Conservation (phyloP, 371 early-diverging fungal species). For the Mortierella sp. region DNA sequence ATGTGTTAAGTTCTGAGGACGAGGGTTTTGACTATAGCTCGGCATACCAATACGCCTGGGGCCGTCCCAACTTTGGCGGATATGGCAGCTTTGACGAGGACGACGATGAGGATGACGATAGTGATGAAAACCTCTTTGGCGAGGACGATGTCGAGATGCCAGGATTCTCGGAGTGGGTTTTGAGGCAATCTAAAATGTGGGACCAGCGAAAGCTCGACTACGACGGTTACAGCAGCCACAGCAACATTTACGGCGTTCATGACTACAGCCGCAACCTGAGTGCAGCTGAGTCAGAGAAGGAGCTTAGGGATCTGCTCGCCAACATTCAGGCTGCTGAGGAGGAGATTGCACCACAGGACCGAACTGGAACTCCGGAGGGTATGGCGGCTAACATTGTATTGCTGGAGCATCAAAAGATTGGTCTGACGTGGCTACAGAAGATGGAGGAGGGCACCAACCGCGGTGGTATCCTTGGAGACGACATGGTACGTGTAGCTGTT, state of each 20-base stretch:
- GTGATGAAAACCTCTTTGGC: background rate
- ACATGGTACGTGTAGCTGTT: conserved; percentile 67
- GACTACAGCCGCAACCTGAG: conserved; percentile 23
- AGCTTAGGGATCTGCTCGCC: conserved; percentile 61
- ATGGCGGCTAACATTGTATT: conserved; percentile 60
- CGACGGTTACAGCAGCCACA: background rate
- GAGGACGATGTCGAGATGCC: conserved; percentile 15
- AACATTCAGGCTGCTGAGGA: conserved; percentile 61
- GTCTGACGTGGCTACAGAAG: conserved; percentile 72
- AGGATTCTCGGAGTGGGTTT: background rate
- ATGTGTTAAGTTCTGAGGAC: conserved; percentile 19
- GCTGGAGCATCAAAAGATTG: conserved; percentile 75
- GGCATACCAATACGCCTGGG: background rate
- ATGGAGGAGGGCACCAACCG: conserved; percentile 66
- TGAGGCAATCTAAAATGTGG: background rate
- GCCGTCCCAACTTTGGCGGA: background rate
- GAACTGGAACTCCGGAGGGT: conserved; percentile 67
- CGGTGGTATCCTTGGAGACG: conserved; percentile 88
- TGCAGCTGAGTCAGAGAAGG: conserved; percentile 48
- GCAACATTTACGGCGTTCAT: background rate
- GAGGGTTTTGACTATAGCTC: background rate
- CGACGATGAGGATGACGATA: background rate
- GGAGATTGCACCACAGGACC: conserved; percentile 60
- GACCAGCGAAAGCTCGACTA: background rate
- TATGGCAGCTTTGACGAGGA: background rate